Evolutionary conservation across 768 basidiomycete species (phyloP), one percentile per base, ranked within the genome.

Genomic region (Serpula lacrymans): DNA sequence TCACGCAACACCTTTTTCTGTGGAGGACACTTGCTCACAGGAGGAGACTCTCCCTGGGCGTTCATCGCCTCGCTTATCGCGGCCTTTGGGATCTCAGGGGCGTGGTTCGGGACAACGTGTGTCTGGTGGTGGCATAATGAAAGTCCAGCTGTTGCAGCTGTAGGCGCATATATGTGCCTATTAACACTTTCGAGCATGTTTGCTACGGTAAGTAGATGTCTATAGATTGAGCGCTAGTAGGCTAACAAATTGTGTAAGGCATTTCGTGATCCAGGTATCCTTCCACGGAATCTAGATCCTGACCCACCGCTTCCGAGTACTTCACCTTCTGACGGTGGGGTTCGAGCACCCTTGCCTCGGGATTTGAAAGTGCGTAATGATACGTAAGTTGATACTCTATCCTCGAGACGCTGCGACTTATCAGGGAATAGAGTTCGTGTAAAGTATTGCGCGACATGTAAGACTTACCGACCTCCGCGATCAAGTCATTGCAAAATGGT

Each of bases 401-500:
- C 22, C 34, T 42, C 16, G 34, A 35, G 12, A 37, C 32, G 17
- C 28, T 43, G 20, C 30, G 35, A 29, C 29, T 48, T 34, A 44
- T 17, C 37, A 33, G 28, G 16, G 11, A 42, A 46, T 54, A 94
- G 92, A 21, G 88, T 95, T 25, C 82, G 87, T 8, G 85, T 91
- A 41, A 96, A 95, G 63, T 97, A 91, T 53, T 99, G 95, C 58
- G 77, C 84, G 23, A 97, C 93, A 10, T 99, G 95, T 63, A 78
- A 79, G 52, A 91, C 80, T 2, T 99, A 97, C 57, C 81, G 95
- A 14, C 91, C 95, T 6, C 95, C 95, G 4, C 71, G 95, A 47
- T 87, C 92, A 14, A 95, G 89, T 55, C 95, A 99, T 62, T 99
- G 95, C 60, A 90, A 93, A 60, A 78, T 96, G 79, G 91, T 90